Evolutionary conservation across 2,329 filamentous ascomycete species (phyloP).

Genomic region (Aspergillus intermedius): DNA sequence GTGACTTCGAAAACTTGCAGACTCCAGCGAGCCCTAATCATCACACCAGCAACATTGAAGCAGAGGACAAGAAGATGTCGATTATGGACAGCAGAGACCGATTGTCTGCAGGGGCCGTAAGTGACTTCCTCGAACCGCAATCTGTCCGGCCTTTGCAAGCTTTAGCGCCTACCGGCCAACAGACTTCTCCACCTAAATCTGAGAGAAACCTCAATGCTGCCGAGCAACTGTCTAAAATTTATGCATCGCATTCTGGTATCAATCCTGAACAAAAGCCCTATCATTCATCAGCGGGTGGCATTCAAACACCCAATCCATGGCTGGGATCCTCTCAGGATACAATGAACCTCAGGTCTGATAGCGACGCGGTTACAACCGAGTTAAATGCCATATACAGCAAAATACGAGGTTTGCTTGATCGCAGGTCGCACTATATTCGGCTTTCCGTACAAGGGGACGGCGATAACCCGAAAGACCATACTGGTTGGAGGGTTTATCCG

Average conservation of each 20-base stretch:
- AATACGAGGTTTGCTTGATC: conserved; percentile 81
- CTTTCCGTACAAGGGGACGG: conserved; percentile 73
- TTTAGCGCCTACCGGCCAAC: background rate
- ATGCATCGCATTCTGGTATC: conserved; percentile 45
- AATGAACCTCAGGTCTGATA: conserved; percentile 62
- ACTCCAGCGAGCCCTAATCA: conserved; percentile 21
- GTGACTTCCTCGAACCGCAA: background rate
- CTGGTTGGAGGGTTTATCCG: conserved; percentile 82
- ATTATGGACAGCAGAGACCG: background rate
- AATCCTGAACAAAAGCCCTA: conserved; percentile 52
- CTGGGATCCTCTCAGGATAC: conserved; percentile 56
- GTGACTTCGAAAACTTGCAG: conserved; percentile 31
- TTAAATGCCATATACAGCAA: conserved; percentile 80
- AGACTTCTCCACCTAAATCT: conserved; percentile 1
- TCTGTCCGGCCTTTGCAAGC: background rate
- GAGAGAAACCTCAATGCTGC: conserved; percentile 36
- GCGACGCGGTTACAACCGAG: conserved; percentile 76
- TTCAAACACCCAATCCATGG: conserved; percentile 53
- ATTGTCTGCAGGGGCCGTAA: background rate
- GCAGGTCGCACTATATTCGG: conserved; percentile 80
- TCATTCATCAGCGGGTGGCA: conserved; percentile 48
- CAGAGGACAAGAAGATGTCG: conserved; percentile 1
- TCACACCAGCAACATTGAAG: conserved; percentile 6
- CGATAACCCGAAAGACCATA: conserved; percentile 82
- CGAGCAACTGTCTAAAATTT: conserved; percentile 44